Conservation (phyloP, 1,284 basidiomycete genomes). For the Cutaneotrichosporon cutaneum region DNA sequence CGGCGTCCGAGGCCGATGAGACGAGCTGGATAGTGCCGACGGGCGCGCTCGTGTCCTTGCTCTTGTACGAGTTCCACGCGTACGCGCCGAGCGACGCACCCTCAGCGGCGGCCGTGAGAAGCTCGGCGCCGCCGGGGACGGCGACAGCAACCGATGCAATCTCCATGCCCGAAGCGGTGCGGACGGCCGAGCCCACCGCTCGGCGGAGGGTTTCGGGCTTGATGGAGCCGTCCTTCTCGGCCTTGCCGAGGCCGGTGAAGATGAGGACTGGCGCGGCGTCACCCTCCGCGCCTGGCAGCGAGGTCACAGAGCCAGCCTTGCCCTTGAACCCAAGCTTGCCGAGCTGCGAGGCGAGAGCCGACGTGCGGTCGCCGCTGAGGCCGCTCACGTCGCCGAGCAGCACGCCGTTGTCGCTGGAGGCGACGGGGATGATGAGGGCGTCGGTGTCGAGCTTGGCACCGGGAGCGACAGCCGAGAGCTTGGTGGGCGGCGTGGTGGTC, state of each 20-base stretch:
- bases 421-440: conserved; percentile 16
- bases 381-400: conserved; percentile 6
- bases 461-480: conserved; percentile 10
- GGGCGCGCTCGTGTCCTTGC: conserved; percentile 18
- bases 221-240: conserved; percentile 2
- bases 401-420: conserved; percentile 1
- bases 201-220: conserved; percentile 21
- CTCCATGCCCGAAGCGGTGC: conserved; percentile 16
- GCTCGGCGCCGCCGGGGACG: conserved; percentile 16
- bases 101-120: conserved; percentile 21
- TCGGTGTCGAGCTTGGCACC: conserved; percentile 6
- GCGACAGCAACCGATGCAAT: conserved; percentile 14
- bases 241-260: conserved; percentile 22
- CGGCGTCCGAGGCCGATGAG: background rate
- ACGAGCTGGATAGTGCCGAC: conserved; percentile 17
- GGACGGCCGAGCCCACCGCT: conserved; percentile 16
- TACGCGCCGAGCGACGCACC: conserved; percentile 24
- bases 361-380: conserved; percentile 3
- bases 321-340: conserved; percentile 21
- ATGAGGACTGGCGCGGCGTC: conserved; percentile 16
- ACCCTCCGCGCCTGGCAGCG: conserved; percentile 13
- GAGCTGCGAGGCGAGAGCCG: conserved; percentile 10
- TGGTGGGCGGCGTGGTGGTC: conserved; percentile 8
- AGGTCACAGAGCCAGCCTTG: conserved; percentile 1
- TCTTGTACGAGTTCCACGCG: conserved; percentile 25